phyloP scores from a whole-genome alignment of 2,329 filamentous ascomycete species.

The Escovopsis sp. region DNA sequence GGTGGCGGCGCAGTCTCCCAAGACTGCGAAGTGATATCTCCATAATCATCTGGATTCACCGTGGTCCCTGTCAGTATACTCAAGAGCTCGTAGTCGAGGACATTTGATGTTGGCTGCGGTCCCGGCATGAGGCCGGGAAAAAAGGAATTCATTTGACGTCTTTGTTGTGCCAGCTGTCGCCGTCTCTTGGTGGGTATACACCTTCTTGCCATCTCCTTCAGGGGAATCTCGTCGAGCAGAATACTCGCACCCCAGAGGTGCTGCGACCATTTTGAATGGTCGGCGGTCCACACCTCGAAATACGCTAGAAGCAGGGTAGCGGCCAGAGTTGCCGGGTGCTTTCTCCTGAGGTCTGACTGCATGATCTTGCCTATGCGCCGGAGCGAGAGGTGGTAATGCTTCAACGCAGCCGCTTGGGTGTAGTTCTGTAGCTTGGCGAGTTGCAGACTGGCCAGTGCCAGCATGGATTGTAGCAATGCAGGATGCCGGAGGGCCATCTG shows the following conservation, averaged over 20 bases:
- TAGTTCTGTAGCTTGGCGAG: slow-evolving; percentile 68
- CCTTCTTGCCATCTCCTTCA: slow-evolving; percentile 54
- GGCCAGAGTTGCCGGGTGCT: slow-evolving; percentile 70
- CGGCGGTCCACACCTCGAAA: slow-evolving; percentile 88
- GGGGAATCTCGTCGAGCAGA: slow-evolving; percentile 70
- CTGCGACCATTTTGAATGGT: slow-evolving; percentile 91
- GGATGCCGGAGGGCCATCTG: slow-evolving; percentile 71
- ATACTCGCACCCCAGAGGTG: slow-evolving; percentile 76
- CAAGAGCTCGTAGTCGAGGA: slow-evolving; percentile 28
- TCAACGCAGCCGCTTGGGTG: slow-evolving; percentile 66
- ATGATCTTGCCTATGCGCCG: slow-evolving; percentile 66
- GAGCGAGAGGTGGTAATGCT: slow-evolving; percentile 81
- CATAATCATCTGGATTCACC: slow-evolving; percentile 24
- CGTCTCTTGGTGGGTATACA: slow-evolving; percentile 48
- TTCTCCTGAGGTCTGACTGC: slow-evolving; percentile 50
- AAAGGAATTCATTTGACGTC: background rate
- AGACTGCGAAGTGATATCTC: slow-evolving; percentile 16
- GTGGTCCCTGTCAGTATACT: slow-evolving; percentile 25
- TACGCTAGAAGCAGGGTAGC: slow-evolving; percentile 76
- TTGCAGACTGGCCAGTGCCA: slow-evolving; percentile 75
- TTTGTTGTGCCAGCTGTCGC: slow-evolving; percentile 9
- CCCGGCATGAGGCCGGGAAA: slow-evolving; percentile 10
- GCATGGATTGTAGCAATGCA: slow-evolving; percentile 79
- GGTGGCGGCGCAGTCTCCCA: slow-evolving; percentile 11
- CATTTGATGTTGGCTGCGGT: slow-evolving; percentile 7